Base-by-base conservation (phyloP, 2,329 filamentous ascomycete genomes). In the Fusarium liriodendri region DNA sequence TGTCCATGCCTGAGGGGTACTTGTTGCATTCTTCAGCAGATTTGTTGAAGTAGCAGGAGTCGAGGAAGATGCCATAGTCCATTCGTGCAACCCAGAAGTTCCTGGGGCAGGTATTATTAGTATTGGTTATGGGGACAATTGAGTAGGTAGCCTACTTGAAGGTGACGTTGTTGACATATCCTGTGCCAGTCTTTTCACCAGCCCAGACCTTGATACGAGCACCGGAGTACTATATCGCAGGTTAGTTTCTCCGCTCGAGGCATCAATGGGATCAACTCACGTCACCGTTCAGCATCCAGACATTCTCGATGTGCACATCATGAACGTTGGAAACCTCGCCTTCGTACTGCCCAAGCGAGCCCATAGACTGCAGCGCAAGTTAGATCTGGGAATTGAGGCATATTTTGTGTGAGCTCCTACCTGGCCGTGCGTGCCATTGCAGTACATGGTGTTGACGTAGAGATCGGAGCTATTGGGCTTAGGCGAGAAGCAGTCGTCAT, bases 171-270 rank as follows among this genome's bases (percentile, higher is more conserved):
- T 88, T 85, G 71, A 91, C 88, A 64, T 87, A 90, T 10, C 90
- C 90, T 67, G 90, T 90, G 3, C 90, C 90, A 1, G 87, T 87
- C 52, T 86, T 81, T 2, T 84, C 81, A 0, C 90, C 89, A 0
- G 89, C 90, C 89, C 90, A 91, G 3, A 86, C 85, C 82, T 92
- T 92, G 52, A 92, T 85, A 6, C 89, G 85, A 1, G 89, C 89
- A 3, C 89, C 89, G 42, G 88, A 87, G 78, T 76, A 73, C 70
- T 75, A 14, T 0, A 3, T 5, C 1, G 27, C 7, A 14, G 2
- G 6, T 55, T 20, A 33, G 54, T 5, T 3, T 4, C 3, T 2
- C 3, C 2, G 9, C 2, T 32, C 7, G 2, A 18, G 22, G 4
- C 0, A 8, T 47, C 4, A 0, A 11, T 13, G 0, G 29, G 18